These are phyloP conservation scores for Platanus orientalis DNA, from an alignment of 164 flowering plant species.

Conservation along the genomic window DNA sequence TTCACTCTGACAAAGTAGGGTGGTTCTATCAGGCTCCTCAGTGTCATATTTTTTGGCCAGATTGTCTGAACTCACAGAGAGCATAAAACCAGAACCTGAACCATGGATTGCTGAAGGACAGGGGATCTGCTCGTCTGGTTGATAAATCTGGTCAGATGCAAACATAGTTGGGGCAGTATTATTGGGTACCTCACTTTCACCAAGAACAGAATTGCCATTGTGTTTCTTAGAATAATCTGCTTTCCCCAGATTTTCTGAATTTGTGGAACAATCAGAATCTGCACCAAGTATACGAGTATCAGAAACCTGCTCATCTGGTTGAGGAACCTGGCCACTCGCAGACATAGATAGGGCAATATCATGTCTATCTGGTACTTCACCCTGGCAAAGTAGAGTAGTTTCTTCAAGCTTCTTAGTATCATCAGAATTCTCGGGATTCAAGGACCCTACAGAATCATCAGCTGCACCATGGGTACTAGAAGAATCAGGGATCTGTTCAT, in stretches of 20 bases:
- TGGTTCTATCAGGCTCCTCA: not conserved
- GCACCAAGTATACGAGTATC: not conserved
- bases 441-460: slow-evolving; percentile 1
- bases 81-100: too few relatives aligned
- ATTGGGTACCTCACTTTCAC: too few relatives aligned
- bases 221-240: slow-evolving; percentile 9
- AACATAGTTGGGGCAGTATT: too few relatives aligned
- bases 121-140: too few relatives aligned
- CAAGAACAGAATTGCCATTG: too few relatives aligned
- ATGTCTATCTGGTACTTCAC: too few relatives aligned
- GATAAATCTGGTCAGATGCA: too few relatives aligned
- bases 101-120: too few relatives aligned
- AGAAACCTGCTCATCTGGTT: not conserved
- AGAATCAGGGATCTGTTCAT: not conserved
- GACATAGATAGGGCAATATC: not conserved
- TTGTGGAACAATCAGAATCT: not conserved
- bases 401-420: not conserved
- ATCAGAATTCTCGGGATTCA: slow-evolving; percentile 1
- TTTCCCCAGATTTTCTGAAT: too few relatives aligned
- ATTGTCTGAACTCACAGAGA: too few relatives aligned
- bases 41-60: too few relatives aligned
- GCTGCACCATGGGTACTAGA: not conserved
- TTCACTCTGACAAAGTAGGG: not conserved
- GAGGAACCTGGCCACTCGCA: not conserved
- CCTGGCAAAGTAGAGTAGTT: too few relatives aligned